Evolutionary conservation across 805 yeast genomes (phyloP).

Genomic region (Naumovozyma castellii): DNA sequence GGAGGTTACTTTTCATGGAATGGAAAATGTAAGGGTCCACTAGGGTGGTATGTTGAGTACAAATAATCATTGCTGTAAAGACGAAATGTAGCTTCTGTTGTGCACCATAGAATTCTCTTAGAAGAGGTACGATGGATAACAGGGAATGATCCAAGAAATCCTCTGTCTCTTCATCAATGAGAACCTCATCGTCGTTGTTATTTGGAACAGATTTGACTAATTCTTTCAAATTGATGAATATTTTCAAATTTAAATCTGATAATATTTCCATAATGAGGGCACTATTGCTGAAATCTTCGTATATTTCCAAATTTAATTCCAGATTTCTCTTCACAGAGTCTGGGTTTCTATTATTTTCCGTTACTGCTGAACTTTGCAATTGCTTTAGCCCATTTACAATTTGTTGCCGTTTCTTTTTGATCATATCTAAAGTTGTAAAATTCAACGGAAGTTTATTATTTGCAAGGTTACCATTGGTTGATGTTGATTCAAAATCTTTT

Average conservation of each 20-base stretch:
- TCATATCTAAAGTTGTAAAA: slow-evolving; percentile 14
- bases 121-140: slow-evolving; percentile 12
- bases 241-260: slow-evolving; percentile 21
- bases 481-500: background rate
- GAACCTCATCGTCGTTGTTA: background rate
- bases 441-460: slow-evolving; percentile 14
- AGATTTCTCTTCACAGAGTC: slow-evolving; percentile 5
- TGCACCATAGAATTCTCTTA: slow-evolving; percentile 57
- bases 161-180: slow-evolving; percentile 16
- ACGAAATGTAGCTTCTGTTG: slow-evolving; percentile 62
- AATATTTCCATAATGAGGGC: slow-evolving; percentile 15
- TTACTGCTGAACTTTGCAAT: background rate
- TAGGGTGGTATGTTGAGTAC: slow-evolving; percentile 56
- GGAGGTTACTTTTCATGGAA: slow-evolving; percentile 46
- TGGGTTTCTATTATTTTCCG: background rate
- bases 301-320: slow-evolving; percentile 19
- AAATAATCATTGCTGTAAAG: slow-evolving; percentile 47
- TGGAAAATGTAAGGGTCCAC: slow-evolving; percentile 66
- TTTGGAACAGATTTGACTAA: slow-evolving; percentile 5
- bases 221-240: slow-evolving; percentile 19
- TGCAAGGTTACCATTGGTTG: slow-evolving; percentile 10
- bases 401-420: slow-evolving; percentile 7
- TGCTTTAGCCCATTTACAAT: background rate
- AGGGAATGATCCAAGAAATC: slow-evolving; percentile 21
- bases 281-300: slow-evolving; percentile 20